Evolutionary conservation across 192 early-diverging fungal species (phyloP).

Genomic region (Chytriomyces confervae): DNA sequence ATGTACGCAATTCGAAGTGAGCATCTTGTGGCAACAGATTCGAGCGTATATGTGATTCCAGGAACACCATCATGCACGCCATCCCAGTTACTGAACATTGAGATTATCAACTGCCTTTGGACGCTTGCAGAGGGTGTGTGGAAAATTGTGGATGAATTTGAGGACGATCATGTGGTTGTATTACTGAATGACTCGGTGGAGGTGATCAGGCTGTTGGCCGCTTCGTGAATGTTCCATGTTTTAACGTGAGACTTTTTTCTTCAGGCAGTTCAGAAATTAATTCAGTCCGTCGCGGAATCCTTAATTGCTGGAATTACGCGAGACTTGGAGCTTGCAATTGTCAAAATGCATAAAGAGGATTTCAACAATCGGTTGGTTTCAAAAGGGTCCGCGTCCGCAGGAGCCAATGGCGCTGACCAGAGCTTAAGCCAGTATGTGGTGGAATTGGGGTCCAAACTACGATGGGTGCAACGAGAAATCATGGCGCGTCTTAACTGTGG

Average conservation of each 20-base stretch:
- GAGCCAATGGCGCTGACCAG: slow-evolving; percentile 35
- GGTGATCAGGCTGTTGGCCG: slow-evolving; percentile 41
- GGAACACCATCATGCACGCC: slow-evolving; percentile 40
- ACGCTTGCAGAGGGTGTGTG: slow-evolving; percentile 65
- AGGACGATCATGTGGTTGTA: slow-evolving; percentile 43
- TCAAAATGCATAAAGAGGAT: slow-evolving; percentile 74
- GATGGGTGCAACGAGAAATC: slow-evolving; percentile 65
- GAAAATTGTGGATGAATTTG: slow-evolving; percentile 65
- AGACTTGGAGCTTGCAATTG: slow-evolving; percentile 60
- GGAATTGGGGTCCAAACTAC: slow-evolving; percentile 63
- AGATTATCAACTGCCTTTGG: slow-evolving; percentile 66
- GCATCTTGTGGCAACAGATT: slow-evolving; percentile 55
- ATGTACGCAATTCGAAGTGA: slow-evolving; percentile 66
- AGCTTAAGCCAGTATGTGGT: slow-evolving; percentile 62
- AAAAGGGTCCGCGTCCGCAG: not conserved
- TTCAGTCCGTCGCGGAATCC: slow-evolving; percentile 62
- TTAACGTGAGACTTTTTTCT: slow-evolving; percentile 7
- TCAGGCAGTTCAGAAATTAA: slow-evolving; percentile 46
- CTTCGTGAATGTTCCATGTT: slow-evolving; percentile 16
- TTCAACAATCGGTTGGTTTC: slow-evolving; percentile 41
- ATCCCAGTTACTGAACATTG: slow-evolving; percentile 62
- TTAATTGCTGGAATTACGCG: slow-evolving; percentile 56
- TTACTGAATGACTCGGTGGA: slow-evolving; percentile 56
- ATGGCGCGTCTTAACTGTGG: slow-evolving; percentile 65
- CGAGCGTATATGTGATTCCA: slow-evolving; percentile 45